Conservation (phyloP, 768 basidiomycete species). For the Boletus speciosus region DNA sequence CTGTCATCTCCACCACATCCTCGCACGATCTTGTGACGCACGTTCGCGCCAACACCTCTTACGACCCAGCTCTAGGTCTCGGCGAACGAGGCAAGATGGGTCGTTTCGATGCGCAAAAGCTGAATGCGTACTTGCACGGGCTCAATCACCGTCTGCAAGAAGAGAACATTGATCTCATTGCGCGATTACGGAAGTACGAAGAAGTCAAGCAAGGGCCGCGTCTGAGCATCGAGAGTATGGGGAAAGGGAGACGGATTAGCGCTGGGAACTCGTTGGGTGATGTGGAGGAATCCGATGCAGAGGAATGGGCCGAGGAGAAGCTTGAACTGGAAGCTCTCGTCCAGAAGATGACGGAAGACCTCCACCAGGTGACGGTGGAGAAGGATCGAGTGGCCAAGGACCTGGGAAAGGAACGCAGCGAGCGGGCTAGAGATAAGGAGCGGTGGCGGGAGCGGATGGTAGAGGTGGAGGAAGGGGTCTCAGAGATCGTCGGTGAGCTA, state of each 20-base stretch:
- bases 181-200: slow-evolving; percentile 51
- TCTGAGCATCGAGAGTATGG: slow-evolving; percentile 27
- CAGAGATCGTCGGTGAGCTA: slow-evolving; percentile 60
- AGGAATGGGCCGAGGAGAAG: slow-evolving; percentile 72
- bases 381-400: slow-evolving; percentile 45
- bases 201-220: slow-evolving; percentile 38
- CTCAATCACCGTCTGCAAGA: slow-evolving; percentile 80
- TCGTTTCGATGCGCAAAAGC: slow-evolving; percentile 78
- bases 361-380: slow-evolving; percentile 41
- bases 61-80: slow-evolving; percentile 79
- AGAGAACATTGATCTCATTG: slow-evolving; percentile 71
- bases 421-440: slow-evolving; percentile 62
- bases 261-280: slow-evolving; percentile 51
- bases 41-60: slow-evolving; percentile 78
- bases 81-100: slow-evolving; percentile 66
- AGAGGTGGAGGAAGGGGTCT: slow-evolving; percentile 70
- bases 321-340: slow-evolving; percentile 49
- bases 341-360: slow-evolving; percentile 32
- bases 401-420: slow-evolving; percentile 53
- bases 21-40: slow-evolving; percentile 86
- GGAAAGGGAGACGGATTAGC: slow-evolving; percentile 48
- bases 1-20: slow-evolving; percentile 78
- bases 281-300: slow-evolving; percentile 56
- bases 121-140: slow-evolving; percentile 84
- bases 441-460: slow-evolving; percentile 68